A percentile compares a stretch with the other conserved stretches of the same genome.
Evolutionary conservation across 2,329 filamentous ascomycete species (phyloP).

Genomic region (Massarina eburnea): DNA sequence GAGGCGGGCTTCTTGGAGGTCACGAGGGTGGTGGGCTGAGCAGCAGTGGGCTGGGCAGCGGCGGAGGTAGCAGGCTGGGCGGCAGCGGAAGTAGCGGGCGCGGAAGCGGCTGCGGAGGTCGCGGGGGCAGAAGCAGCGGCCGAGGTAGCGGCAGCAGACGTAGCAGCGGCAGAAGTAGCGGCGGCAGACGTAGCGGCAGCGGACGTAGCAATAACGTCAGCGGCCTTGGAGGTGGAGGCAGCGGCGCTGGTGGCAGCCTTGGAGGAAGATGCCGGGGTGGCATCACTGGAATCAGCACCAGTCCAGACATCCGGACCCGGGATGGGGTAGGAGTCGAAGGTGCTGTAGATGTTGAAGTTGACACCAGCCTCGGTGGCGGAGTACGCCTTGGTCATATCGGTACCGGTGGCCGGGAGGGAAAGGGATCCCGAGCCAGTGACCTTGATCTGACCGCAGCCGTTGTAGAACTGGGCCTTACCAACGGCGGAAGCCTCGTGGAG

Average conservation of each 20-base stretch:
- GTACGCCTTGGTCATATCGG: conserved; percentile 52
- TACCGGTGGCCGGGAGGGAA: conserved; percentile 42
- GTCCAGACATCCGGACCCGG: conserved; percentile 42
- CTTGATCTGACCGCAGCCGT: conserved; percentile 49
- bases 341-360: conserved; percentile 47
- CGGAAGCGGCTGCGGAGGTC: conserved; percentile 3
- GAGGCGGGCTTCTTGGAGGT: conserved; percentile 24
- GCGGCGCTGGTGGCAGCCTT: background rate
- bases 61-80: background rate
- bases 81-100: conserved; percentile 8
- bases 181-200: conserved; percentile 9
- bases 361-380: conserved; percentile 44
- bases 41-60: background rate
- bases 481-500: conserved; percentile 44
- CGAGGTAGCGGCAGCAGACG: background rate
- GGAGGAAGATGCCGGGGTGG: background rate
- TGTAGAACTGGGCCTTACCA: conserved; percentile 51
- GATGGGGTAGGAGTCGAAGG: conserved; percentile 42
- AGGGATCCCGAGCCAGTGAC: conserved; percentile 38
- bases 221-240: conserved; percentile 5
- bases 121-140: background rate
- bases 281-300: conserved; percentile 25
- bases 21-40: conserved; percentile 20
- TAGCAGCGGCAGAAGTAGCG: conserved; percentile 7
- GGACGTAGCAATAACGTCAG: conserved; percentile 10